Base-by-base conservation (phyloP, 2,329 filamentous ascomycete genomes). In the Stylonectria norvegica region DNA sequence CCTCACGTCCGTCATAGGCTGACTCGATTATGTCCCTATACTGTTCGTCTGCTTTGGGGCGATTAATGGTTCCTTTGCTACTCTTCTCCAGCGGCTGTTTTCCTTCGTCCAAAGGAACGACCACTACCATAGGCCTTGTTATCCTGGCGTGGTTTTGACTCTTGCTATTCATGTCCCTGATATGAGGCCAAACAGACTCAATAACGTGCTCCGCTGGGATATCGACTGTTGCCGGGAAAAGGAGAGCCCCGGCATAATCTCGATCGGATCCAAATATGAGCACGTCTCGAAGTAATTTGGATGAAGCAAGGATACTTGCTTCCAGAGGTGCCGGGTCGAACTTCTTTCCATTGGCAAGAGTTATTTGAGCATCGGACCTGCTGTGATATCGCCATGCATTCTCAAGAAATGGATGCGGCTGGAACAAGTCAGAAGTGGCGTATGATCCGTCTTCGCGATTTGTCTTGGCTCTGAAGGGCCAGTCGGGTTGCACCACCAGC, bases 311-410 rank as follows among this genome's bases (percentile, higher is more conserved):
- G 4, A 85, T 70, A 1, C 66, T 68, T 2, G 70, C 73, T 56
- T 86, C 82, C 3, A 85, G 57, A 0, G 76, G 75, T 2, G 75
- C 72, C 1, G 81, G 81, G 49, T 85, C 79, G 44, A 85, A 83
- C 49, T 85, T 86, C 64, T 85, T 84, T 2, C 82, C 81, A 5
- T 80, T 85, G 8, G 77, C 64, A 4, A 86, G 67, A 0, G 76
- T 77, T 23, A 85, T 69, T 37, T 79, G 79, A 3, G 76, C 72
- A 49, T 86, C 83, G 1, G 73, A 71, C 27, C 82, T 67, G 1
- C 75, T 78, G 38, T 81, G 71, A 51, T 84, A 84, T 22, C 71
- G 70, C 80, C 81, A 86, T 0, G 78, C 76, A 38, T 74, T 63
- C 1, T 60, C 41, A 6, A 78, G 75, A 0, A 48, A 64, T 1